These are phyloP conservation scores for Lichtheimia hyalospora DNA, from an alignment of 371 early-diverging fungal genomes.

Conservation along the genomic window DNA sequence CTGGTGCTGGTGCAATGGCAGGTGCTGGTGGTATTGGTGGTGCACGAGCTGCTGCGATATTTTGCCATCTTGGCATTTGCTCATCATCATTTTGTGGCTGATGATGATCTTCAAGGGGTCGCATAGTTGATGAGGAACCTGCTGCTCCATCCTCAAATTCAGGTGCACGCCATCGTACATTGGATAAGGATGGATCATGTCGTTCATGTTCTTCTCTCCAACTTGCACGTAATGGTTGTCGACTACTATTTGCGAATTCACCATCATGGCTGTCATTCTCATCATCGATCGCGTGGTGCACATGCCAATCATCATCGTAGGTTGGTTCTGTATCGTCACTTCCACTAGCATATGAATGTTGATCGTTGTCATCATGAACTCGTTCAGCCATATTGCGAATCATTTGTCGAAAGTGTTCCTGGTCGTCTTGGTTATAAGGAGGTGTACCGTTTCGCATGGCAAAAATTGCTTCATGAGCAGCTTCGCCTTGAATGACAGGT, in stretches of 20 bases:
- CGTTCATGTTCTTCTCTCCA: conserved; percentile 14
- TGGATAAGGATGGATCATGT: conserved; percentile 11
- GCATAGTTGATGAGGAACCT: too few relatives aligned
- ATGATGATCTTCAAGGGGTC: not conserved
- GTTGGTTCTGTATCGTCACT: not conserved
- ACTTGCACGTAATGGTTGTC: conserved; percentile 7
- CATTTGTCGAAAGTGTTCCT: not conserved
- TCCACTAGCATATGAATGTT: not conserved
- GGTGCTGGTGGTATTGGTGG: conserved; percentile 1
- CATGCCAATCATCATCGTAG: not conserved
- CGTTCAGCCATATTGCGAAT: not conserved
- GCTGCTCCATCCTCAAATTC: conserved; percentile 3
- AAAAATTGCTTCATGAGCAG: not conserved
- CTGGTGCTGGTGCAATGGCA: not conserved
- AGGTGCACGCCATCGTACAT: conserved; percentile 16
- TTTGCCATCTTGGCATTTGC: not conserved
- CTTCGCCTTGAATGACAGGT: not conserved
- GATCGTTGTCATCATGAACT: conserved; percentile 2
- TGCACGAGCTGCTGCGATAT: not conserved
- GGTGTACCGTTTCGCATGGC: not conserved
- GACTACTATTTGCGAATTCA: conserved; percentile 1
- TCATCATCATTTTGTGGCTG: not conserved
- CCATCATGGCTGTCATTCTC: conserved; percentile 3
- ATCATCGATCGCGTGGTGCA: not conserved
- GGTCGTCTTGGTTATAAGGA: not conserved